Conservation (phyloP, 1,284 basidiomycete genomes). For the Coniferiporia weirii region DNA sequence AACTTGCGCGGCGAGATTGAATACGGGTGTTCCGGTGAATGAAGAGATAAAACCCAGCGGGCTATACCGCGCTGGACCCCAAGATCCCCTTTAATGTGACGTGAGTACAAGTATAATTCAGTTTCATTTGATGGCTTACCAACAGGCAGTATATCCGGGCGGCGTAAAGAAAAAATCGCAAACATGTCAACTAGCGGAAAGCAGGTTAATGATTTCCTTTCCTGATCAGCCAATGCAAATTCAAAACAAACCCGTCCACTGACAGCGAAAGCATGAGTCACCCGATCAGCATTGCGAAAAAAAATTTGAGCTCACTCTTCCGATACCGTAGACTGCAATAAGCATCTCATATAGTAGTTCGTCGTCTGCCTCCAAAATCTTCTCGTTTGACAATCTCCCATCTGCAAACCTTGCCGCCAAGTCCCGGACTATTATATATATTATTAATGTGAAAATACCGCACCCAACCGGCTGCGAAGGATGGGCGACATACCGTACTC, state of each 20-base stretch:
- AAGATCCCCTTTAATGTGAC: conserved; percentile 54
- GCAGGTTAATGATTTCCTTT: background rate
- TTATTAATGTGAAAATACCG: background rate
- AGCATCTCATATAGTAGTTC: conserved; percentile 73
- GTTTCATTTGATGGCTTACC: conserved; percentile 35
- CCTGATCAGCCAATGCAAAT: background rate
- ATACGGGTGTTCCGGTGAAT: conserved; percentile 47
- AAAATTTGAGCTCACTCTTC: conserved; percentile 39
- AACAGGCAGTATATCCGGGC: conserved; percentile 78
- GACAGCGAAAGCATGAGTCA: background rate
- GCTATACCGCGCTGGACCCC: conserved; percentile 77
- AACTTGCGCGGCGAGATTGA: conserved; percentile 54
- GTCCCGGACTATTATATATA: conserved; percentile 54
- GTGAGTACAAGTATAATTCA: background rate
- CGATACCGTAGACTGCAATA: conserved; percentile 76
- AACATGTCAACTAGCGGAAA: conserved; percentile 75
- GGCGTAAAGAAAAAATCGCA: conserved; percentile 78
- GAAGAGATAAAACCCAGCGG: conserved; percentile 68
- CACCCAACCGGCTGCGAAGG: background rate
- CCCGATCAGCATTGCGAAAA: background rate
- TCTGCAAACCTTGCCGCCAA: conserved; percentile 74
- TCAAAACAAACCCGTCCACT: conserved; percentile 34
- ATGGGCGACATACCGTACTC: conserved; percentile 62
- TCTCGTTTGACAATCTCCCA: conserved; percentile 68
- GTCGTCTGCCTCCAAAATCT: conserved; percentile 65